Percentiles rank a stretch among this genome's conserved stretches.
These are phyloP conservation scores for Hirsutella rhossiliensis DNA, from an alignment of 2,329 filamentous ascomycete genomes.

Conservation along the genomic window DNA sequence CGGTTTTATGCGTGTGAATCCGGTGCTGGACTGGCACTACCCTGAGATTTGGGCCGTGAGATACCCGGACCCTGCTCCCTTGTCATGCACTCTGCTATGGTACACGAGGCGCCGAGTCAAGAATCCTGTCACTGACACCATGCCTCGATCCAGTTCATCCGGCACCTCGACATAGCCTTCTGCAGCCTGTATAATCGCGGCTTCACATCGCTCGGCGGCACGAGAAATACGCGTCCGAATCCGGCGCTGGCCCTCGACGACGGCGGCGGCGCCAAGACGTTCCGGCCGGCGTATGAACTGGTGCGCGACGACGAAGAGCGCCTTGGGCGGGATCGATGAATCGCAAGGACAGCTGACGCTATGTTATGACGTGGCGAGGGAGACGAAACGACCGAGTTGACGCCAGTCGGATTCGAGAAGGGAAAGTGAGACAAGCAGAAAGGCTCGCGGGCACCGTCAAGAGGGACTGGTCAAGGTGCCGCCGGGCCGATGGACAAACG, in stretches of 20 bases:
- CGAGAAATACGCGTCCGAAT: conserved; percentile 80
- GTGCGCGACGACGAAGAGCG: conserved; percentile 66
- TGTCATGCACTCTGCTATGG: no score
- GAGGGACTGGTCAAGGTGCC: no score
- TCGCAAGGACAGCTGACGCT: not conserved
- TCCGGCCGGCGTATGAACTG: conserved; percentile 65
- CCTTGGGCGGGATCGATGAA: conserved; percentile 52
- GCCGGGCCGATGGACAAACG: no score
- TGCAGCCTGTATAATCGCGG: conserved; percentile 78
- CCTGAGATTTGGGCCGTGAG: conserved; percentile 85
- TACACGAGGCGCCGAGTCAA: not conserved
- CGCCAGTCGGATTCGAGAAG: no score
- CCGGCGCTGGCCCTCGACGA: conserved; percentile 47
- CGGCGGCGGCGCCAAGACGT: conserved; percentile 27
- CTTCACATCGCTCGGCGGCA: conserved; percentile 87
- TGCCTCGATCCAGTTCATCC: conserved; percentile 53
- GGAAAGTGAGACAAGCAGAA: no score
- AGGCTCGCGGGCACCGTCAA: no score
- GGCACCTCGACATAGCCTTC: conserved; percentile 68
- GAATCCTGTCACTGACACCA: not conserved
- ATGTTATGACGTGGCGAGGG: no score
- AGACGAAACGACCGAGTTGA: no score
- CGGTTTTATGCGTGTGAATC: conserved; percentile 82
- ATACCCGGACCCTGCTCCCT: conserved; percentile 6
- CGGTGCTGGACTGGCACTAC: conserved; percentile 96